Evolutionary conservation across 139 green algal genomes (phyloP).

Genomic region (Raphidocelis subcapitata): DNA sequence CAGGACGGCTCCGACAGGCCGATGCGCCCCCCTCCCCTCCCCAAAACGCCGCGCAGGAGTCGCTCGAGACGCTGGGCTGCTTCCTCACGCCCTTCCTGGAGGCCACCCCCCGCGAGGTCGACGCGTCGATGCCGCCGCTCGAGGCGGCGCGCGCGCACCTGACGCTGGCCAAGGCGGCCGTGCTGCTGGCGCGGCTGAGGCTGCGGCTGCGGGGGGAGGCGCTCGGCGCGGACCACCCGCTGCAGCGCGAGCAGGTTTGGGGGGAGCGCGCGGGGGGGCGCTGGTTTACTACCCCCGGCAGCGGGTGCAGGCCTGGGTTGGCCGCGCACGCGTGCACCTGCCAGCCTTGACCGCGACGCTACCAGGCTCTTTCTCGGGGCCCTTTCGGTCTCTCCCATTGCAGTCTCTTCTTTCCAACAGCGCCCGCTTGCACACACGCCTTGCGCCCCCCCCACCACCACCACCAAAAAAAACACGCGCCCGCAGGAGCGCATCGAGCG

Average conservation of each 20-base stretch:
- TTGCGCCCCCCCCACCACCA: no score
- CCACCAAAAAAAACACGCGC: background rate
- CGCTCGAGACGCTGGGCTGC: slow-evolving; percentile 6
- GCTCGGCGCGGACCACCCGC: slow-evolving; percentile 4
- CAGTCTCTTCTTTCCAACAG: no score
- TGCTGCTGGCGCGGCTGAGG: slow-evolving; percentile 10
- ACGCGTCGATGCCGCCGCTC: background rate
- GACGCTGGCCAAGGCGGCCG: slow-evolving; percentile 8
- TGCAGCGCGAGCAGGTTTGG: slow-evolving; percentile 23
- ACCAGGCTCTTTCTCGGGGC: background rate
- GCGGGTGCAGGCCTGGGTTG: background rate
- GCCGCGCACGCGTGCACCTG: no score
- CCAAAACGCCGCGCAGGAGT: background rate
- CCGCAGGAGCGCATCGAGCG: slow-evolving; percentile 15
- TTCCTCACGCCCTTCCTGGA: slow-evolving; percentile 22
- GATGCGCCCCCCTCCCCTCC: background rate
- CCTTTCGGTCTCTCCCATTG: no score
- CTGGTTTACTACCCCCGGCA: background rate
- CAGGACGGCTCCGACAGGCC: no score
- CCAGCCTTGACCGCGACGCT: background rate
- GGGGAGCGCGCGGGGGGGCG: background rate
- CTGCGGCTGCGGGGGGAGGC: slow-evolving; percentile 2
- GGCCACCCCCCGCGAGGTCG: background rate
- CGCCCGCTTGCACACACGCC: no score
- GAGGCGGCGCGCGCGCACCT: slow-evolving; percentile 15